phyloP scores from a whole-genome alignment of 495 filamentous ascomycete species.

The Penicilliopsis zonata region DNA sequence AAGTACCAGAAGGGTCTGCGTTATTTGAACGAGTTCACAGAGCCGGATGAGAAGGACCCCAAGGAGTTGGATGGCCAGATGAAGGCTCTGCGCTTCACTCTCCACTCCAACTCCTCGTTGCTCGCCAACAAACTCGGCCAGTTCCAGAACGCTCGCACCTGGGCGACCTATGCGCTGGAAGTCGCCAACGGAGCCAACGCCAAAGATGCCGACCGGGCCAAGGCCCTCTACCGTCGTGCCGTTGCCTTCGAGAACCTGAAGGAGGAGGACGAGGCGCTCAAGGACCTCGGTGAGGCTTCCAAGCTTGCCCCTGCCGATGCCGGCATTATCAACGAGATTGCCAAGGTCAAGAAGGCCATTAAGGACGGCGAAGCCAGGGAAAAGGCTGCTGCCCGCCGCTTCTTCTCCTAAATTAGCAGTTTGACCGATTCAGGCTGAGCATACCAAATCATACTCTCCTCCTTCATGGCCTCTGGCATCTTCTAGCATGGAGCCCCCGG shows the following conservation, averaged over 20 bases:
- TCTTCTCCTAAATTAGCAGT: slow-evolving; percentile 48
- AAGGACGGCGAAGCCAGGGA: slow-evolving; percentile 69
- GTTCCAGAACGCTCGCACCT: slow-evolving; percentile 54
- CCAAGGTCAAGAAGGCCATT: slow-evolving; percentile 60
- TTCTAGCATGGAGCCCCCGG: slow-evolving; percentile 1
- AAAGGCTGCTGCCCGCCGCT: slow-evolving; percentile 79
- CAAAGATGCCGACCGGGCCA: slow-evolving; percentile 69
- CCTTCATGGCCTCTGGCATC: neutral
- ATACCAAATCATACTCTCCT: too few species aligned
- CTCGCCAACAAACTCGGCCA: slow-evolving; percentile 69
- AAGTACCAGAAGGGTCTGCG: slow-evolving; percentile 98
- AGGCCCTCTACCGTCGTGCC: slow-evolving; percentile 76
- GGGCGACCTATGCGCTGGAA: slow-evolving; percentile 63
- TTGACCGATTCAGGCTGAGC: neutral
- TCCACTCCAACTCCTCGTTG: slow-evolving; percentile 69
- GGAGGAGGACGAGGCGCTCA: slow-evolving; percentile 75
- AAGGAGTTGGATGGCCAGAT: slow-evolving; percentile 54
- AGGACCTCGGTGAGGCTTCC: slow-evolving; percentile 63
- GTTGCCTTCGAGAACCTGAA: slow-evolving; percentile 60
- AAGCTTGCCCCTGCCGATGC: slow-evolving; percentile 67
- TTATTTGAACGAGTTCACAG: slow-evolving; percentile 83
- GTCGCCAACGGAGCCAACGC: slow-evolving; percentile 41
- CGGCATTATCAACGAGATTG: slow-evolving; percentile 62
- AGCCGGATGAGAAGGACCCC: slow-evolving; percentile 51
- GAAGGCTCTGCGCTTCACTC: slow-evolving; percentile 58